phyloP scores from a whole-genome alignment of 2,329 filamentous ascomycete genomes.

The Lachnellula subtilissima region DNA sequence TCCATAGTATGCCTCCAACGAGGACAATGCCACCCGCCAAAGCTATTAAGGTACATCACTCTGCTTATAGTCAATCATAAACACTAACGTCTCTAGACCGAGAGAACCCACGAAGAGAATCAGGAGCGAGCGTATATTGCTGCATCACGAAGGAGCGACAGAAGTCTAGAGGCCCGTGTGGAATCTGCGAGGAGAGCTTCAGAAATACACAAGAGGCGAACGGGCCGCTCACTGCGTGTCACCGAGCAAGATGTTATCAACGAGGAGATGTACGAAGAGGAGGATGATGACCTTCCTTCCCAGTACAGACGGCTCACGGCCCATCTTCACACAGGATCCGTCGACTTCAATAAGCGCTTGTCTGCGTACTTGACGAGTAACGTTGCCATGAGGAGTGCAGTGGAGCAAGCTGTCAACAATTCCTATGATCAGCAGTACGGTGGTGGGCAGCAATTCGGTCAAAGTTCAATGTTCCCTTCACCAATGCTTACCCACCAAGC shows the following conservation, averaged over 20 bases:
- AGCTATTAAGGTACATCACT: conserved; percentile 7
- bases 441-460: conserved; percentile 31
- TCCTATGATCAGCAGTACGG: conserved; percentile 35
- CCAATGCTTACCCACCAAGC: conserved; percentile 27
- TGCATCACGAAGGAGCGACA: conserved; percentile 79
- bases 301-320: conserved; percentile 60
- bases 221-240: conserved; percentile 75
- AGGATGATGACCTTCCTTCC: conserved; percentile 73
- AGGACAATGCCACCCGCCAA: conserved; percentile 15
- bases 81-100: conserved; percentile 48
- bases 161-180: conserved; percentile 79
- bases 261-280: conserved; percentile 95
- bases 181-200: conserved; percentile 85
- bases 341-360: conserved; percentile 23
- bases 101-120: conserved; percentile 75
- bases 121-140: conserved; percentile 89
- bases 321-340: conserved; percentile 39
- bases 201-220: conserved; percentile 84
- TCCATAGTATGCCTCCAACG: conserved; percentile 4
- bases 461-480: conserved; percentile 19
- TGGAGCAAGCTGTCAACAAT: conserved; percentile 40
- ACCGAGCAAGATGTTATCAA: conserved; percentile 82
- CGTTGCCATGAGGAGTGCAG: conserved; percentile 48
- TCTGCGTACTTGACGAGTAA: conserved; percentile 51
- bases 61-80: background rate